These are phyloP conservation scores for Saccharomyces hybrid DNA, from an alignment of 1,139 yeast genomes.

Conservation along the genomic window DNA sequence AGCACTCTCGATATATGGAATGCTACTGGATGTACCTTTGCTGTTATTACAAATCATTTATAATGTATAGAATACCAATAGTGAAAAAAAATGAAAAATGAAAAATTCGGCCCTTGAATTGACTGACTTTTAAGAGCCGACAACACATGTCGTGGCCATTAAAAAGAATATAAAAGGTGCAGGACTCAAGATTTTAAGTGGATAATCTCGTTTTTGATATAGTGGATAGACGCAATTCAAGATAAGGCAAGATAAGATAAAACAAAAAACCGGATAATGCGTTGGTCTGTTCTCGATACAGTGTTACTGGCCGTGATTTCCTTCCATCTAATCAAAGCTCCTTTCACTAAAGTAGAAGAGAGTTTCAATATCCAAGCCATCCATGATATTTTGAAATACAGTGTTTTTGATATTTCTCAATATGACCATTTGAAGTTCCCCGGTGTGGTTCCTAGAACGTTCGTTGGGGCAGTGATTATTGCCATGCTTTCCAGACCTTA, in stretches of 20 bases:
- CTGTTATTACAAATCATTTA: not conserved
- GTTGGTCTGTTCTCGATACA: slow-evolving; percentile 24
- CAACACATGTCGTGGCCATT: not conserved
- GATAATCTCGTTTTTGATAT: not conserved
- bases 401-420: slow-evolving; percentile 39
- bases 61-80: not conserved
- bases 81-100: not conserved
- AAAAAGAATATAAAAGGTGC: not conserved
- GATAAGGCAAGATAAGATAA: not conserved
- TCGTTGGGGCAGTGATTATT: slow-evolving; percentile 61
- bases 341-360: slow-evolving; percentile 90
- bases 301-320: slow-evolving; percentile 33
- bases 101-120: not conserved
- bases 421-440: slow-evolving; percentile 79
- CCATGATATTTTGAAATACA: slow-evolving; percentile 69
- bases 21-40: not conserved
- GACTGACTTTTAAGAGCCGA: not conserved
- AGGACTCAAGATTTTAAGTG: not conserved
- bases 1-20: not conserved
- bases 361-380: slow-evolving; percentile 87
- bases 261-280: slow-evolving; percentile 8
- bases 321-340: slow-evolving; percentile 49
- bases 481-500: slow-evolving; percentile 39
- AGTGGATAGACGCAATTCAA: not conserved
- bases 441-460: slow-evolving; percentile 84